phyloP scores from a whole-genome alignment of 2,329 filamentous ascomycete species.

The Simplicillium aogashimaense region DNA sequence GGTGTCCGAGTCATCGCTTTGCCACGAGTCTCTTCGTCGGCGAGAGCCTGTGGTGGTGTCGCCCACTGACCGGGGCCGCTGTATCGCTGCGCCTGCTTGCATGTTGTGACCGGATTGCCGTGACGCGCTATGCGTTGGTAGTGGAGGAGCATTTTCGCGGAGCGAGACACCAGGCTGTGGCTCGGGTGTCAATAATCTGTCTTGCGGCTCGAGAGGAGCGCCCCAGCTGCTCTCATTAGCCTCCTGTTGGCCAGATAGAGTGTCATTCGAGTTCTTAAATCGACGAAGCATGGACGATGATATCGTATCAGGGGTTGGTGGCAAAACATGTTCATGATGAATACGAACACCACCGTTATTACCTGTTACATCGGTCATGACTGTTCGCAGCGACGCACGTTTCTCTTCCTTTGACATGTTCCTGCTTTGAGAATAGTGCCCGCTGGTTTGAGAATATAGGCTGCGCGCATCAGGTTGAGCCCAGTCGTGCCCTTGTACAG shows the following conservation, averaged over 20 bases:
- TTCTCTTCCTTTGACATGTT: constrained; percentile 33
- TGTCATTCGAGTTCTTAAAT: constrained; percentile 41
- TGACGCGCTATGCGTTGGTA: background rate
- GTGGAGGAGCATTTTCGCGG: background rate
- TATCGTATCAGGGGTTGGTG: constrained; percentile 51
- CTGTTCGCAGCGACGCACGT: constrained; percentile 34
- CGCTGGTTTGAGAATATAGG: constrained; percentile 6
- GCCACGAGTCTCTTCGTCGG: constrained; percentile 30
- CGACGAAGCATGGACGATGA: constrained; percentile 43
- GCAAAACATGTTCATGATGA: constrained; percentile 31
- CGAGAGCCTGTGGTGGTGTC: constrained; percentile 32
- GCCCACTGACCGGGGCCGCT: constrained; percentile 35
- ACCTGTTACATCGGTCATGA: constrained; percentile 33
- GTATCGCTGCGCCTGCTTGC: constrained; percentile 15
- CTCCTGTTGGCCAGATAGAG: constrained; percentile 18
- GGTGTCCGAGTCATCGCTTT: constrained; percentile 30
- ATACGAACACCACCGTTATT: constrained; percentile 23
- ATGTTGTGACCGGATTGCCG: constrained; percentile 2
- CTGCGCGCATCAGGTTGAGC: background rate
- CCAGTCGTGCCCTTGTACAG: too few species aligned
- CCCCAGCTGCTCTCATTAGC: background rate
- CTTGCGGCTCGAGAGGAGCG: constrained; percentile 8
- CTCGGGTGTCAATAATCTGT: background rate
- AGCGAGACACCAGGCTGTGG: constrained; percentile 4
- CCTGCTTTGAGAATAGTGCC: constrained; percentile 12